Conservation (phyloP, 352 stramenopile species). For the Phytopythium kandeliae region DNA sequence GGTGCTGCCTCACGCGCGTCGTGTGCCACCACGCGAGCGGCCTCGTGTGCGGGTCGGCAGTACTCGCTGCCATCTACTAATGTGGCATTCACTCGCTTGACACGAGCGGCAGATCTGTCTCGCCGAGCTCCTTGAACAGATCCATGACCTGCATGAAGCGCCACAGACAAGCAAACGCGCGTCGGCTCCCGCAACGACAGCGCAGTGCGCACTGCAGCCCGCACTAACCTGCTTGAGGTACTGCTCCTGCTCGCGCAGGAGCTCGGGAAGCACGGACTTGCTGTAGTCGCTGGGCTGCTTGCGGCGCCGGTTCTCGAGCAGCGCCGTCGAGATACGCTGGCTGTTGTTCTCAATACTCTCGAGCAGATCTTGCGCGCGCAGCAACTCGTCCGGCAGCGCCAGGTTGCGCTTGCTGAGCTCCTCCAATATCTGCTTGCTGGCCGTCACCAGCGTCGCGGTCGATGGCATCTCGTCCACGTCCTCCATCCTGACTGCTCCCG, state of each 20-base stretch:
- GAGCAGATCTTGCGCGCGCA: conserved; percentile 54
- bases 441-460: conserved; percentile 16
- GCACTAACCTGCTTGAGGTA: conserved; percentile 28
- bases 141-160: conserved; percentile 22
- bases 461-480: conserved; percentile 5
- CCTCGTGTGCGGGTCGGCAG: background rate
- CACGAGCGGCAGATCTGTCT: conserved; percentile 14
- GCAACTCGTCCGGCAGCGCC: conserved; percentile 36
- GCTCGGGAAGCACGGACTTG: conserved; percentile 18
- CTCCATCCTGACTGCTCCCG: conserved; percentile 2
- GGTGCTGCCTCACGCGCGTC: no score
- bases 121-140: conserved; percentile 31
- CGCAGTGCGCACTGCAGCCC: background rate
- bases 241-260: conserved; percentile 57
- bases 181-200: no score
- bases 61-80: background rate
- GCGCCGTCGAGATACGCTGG: conserved; percentile 51
- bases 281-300: conserved; percentile 10
- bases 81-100: background rate
- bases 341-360: conserved; percentile 68
- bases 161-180: no score
- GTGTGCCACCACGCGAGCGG: background rate
- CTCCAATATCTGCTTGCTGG: conserved; percentile 26
- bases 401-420: conserved; percentile 18
- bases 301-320: conserved; percentile 33